Percentiles rank a stretch among this genome's conserved stretches.
phyloP scores from a whole-genome alignment of 2,329 filamentous ascomycete species.

The Apiospora hydei region DNA sequence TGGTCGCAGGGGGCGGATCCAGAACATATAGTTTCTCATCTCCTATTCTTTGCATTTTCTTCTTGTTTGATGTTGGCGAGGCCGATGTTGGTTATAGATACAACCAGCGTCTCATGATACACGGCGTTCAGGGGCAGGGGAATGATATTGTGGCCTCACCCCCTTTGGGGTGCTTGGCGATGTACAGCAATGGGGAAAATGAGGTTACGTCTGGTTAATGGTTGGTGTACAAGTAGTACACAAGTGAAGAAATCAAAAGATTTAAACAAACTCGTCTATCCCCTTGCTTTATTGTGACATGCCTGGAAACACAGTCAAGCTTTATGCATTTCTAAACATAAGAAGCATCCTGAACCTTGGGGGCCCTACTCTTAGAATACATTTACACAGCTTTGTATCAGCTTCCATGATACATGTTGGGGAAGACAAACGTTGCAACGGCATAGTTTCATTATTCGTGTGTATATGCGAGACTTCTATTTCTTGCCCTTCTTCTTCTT shows the following conservation, averaged over 20 bases:
- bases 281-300: not conserved
- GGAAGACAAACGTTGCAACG: not conserved
- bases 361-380: not conserved
- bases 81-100: slow-evolving; percentile 22
- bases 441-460: not conserved
- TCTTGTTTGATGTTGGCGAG: slow-evolving; percentile 20
- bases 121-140: slow-evolving; percentile 26
- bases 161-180: slow-evolving; percentile 22
- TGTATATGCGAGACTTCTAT: slow-evolving; percentile 47
- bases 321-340: not conserved
- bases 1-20: not conserved
- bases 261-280: slow-evolving; percentile 9
- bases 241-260: slow-evolving; percentile 1
- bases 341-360: not conserved
- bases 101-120: slow-evolving; percentile 20
- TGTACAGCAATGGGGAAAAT: slow-evolving; percentile 22
- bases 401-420: not conserved
- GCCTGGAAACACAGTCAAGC: not conserved
- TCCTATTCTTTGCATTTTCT: slow-evolving; percentile 23
- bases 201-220: slow-evolving; percentile 26
- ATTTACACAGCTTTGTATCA: not conserved
- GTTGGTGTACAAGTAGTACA: slow-evolving; percentile 29
- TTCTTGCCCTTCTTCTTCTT: slow-evolving; percentile 79
- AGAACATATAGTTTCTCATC: slow-evolving; percentile 23
- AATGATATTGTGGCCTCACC: slow-evolving; percentile 18